Evolutionary conservation across 108 stramenopile genomes (phyloP), one percentile per base, ranked within the genome.

Genomic region (Conticribra weissflogii): DNA sequence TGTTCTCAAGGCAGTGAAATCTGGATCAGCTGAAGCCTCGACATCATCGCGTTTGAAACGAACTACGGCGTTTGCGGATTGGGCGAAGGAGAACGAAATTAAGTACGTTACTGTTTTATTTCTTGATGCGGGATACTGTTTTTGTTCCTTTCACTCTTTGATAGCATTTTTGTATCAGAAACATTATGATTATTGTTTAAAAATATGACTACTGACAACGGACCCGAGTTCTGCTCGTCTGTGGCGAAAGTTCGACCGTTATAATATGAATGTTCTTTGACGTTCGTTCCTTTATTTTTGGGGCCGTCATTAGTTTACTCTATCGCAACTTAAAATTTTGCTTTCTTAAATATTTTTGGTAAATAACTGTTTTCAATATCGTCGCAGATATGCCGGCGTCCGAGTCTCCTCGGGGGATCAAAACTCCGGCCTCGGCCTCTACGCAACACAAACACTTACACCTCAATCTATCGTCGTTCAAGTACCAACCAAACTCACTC

Each of bases 401-500:
- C 54, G 72, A 50, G 52, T 78, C n/a, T 68, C 66, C 8, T 63
- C 68, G 7, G 65, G 65, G 22, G 59, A 73, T 53, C 41, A 41
- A 17, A 56, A 69, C 33, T 69, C 82, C 21, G 91, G 91, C 31
- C 73, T 93, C 28, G 88, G 91, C 28, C 77, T 87, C 25, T 66
- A 81, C 28, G 53, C 85, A 16, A 77, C 76, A 8, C 56, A 71
- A 57, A 29, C 72, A 22, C 70, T 85, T 22, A 70, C 72, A 21
- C 52, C 86, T 2, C 68, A 74, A 45, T 67, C 69, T 24, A 62
- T 93, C 4, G 60, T 93, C 23, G 68, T 90, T 15, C 76, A 82
- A 45, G 89, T 93, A 15, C 92, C 92, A 16, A 67, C 86, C 21
- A 73, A 77, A 23, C 63, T 88, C 4, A 87, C 84, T 3, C 64